Conservation (phyloP, 768 basidiomycete species). For the Suillus subluteus region DNA sequence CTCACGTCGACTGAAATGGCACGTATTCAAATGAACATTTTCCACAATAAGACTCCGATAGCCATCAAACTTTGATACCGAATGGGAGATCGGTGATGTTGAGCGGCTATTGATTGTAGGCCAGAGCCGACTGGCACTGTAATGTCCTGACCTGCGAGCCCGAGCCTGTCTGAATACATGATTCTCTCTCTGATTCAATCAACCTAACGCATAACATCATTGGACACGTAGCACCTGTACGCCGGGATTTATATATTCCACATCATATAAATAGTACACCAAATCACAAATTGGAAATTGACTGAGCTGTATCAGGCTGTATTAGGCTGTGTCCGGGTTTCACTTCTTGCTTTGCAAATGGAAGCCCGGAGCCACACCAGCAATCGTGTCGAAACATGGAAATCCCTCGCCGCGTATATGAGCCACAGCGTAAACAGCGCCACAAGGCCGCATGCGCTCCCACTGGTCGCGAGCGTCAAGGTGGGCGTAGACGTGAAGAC, state of each 20-base stretch:
- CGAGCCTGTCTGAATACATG: not conserved
- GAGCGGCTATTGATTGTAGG: not conserved
- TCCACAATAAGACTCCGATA: constrained; percentile 1
- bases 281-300: not conserved
- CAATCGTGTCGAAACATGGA: not conserved
- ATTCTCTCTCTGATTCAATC: not conserved
- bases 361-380: not conserved
- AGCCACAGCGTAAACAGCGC: constrained; percentile 27
- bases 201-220: not conserved
- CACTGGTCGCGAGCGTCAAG: constrained; percentile 19
- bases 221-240: constrained; percentile 2
- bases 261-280: constrained; percentile 1
- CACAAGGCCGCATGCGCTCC: constrained; percentile 21
- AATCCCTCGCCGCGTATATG: constrained; percentile 6
- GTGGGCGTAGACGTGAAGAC: constrained; percentile 26
- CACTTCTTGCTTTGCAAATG: not conserved
- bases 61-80: not conserved
- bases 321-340: not conserved
- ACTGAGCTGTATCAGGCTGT: not conserved
- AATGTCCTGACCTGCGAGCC: not conserved
- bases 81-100: not conserved
- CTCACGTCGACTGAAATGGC: not conserved
- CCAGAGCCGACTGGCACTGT: not conserved
- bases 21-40: not conserved
- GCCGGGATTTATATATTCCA: not conserved